A percentile compares a stretch with the other conserved stretches of the same genome.
Conservation (phyloP, 768 basidiomycete species). For the Candolleomyces efflorescens region DNA sequence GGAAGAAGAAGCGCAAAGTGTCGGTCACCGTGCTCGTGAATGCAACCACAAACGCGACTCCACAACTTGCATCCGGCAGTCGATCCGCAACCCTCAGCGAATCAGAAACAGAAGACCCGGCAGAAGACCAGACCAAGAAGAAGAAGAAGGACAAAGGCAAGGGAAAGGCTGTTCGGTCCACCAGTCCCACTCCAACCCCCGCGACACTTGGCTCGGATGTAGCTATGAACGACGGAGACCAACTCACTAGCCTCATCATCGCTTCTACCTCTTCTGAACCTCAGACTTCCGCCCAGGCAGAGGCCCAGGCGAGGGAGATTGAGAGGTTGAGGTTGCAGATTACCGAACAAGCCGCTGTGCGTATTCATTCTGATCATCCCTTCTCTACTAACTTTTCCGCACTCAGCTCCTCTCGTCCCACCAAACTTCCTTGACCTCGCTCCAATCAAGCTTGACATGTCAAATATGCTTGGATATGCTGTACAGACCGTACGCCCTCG, state of each 20-base stretch:
- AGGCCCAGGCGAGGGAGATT: slow-evolving; percentile 5
- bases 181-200: background rate
- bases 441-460: slow-evolving; percentile 66
- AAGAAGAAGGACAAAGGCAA: slow-evolving; percentile 5
- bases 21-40: background rate
- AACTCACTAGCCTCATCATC: slow-evolving; percentile 3
- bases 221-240: background rate
- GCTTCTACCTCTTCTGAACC: slow-evolving; percentile 5
- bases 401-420: slow-evolving; percentile 1
- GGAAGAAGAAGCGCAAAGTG: background rate
- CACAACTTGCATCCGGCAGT: too few species aligned
- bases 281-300: slow-evolving; percentile 3
- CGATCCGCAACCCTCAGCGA: too few species aligned
- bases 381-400: too few species aligned
- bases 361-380: background rate
- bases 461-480: slow-evolving; percentile 78
- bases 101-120: background rate
- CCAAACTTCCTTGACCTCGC: background rate
- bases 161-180: background rate
- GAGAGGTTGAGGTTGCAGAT: background rate
- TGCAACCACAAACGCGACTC: background rate
- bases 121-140: background rate
- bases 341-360: background rate
- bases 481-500: slow-evolving; percentile 67
- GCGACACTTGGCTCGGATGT: background rate